Evolutionary conservation across 345 rosid genomes (phyloP).

Genomic region (Salix caprea): DNA sequence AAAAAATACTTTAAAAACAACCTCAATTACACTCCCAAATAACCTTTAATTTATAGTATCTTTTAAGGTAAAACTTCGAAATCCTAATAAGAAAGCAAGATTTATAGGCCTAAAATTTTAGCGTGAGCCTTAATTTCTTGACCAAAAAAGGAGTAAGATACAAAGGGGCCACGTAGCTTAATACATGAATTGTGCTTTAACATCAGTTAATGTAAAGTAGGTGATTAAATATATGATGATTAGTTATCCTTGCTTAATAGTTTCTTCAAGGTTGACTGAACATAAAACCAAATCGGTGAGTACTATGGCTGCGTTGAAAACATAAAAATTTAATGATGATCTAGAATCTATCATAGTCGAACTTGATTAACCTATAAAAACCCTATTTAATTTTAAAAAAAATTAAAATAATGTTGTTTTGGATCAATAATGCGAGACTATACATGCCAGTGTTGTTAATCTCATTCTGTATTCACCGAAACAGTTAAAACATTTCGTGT

Average conservation of each 20-base stretch:
- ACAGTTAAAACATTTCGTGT: fast-evolving
- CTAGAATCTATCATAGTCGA: too few species aligned
- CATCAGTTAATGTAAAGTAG: not conserved
- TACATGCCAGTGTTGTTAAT: too few species aligned
- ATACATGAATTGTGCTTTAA: slow-evolving; percentile 14
- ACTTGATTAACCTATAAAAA: too few species aligned
- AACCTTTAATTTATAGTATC: too few species aligned
- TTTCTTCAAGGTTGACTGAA: not conserved
- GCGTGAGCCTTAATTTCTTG: not conserved
- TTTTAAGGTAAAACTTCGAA: not conserved
- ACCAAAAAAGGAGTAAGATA: not conserved
- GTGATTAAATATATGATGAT: not conserved
- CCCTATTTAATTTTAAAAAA: too few species aligned
- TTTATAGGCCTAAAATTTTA: slow-evolving; percentile 12
- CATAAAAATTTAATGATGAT: too few species aligned
- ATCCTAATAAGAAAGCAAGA: not conserved
- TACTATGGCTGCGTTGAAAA: not conserved
- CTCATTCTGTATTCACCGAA: fast-evolving
- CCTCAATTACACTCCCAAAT: fast-evolving
- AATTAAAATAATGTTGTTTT: too few species aligned
- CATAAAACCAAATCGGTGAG: not conserved
- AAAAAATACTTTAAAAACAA: too few species aligned
- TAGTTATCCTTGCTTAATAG: not conserved
- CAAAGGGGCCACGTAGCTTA: slow-evolving; percentile 26
- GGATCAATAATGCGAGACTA: too few species aligned